Conservation (phyloP, 495 filamentous ascomycete genomes). For the Cercophora newfieldiana region DNA sequence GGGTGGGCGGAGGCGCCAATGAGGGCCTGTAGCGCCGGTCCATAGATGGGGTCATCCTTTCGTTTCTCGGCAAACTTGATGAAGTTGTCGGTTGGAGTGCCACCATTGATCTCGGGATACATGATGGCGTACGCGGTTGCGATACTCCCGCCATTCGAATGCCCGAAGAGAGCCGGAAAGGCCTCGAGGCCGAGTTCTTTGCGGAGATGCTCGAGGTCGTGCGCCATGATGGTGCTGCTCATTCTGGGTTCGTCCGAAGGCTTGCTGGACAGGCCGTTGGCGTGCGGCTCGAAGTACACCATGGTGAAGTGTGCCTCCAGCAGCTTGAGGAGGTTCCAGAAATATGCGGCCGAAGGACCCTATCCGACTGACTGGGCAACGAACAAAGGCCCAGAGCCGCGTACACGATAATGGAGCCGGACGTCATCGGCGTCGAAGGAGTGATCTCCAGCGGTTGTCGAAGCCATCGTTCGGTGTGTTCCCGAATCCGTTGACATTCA, state of each 20-base stretch:
- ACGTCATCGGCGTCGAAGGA: neutral
- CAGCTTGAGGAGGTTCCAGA: neutral
- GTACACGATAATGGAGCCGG: neutral
- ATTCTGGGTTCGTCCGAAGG: neutral
- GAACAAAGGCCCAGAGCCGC: neutral
- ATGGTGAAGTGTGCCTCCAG: neutral
- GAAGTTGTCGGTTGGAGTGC: neutral
- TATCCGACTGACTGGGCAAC: neutral
- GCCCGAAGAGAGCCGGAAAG: neutral
- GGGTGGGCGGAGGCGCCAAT: neutral
- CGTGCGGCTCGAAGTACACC: constrained; percentile 5
- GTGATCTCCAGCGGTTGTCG: neutral
- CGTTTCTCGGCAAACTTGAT: neutral
- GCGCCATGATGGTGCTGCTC: constrained; percentile 8
- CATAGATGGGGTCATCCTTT: neutral
- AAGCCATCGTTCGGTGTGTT: neutral
- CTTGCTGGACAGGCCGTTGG: constrained; percentile 1
- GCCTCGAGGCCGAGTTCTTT: neutral
- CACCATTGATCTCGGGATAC: constrained; percentile 1
- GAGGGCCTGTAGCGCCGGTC: neutral
- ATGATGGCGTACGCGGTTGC: neutral
- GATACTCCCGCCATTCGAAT: constrained; percentile 4
- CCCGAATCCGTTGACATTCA: neutral
- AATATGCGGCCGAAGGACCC: constrained; percentile 3
- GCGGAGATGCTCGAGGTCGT: constrained; percentile 7